Percentiles rank a stretch among this genome's conserved stretches.
Evolutionary conservation across 495 filamentous ascomycete genomes (phyloP).

Genomic region (Cercophora newfieldiana): DNA sequence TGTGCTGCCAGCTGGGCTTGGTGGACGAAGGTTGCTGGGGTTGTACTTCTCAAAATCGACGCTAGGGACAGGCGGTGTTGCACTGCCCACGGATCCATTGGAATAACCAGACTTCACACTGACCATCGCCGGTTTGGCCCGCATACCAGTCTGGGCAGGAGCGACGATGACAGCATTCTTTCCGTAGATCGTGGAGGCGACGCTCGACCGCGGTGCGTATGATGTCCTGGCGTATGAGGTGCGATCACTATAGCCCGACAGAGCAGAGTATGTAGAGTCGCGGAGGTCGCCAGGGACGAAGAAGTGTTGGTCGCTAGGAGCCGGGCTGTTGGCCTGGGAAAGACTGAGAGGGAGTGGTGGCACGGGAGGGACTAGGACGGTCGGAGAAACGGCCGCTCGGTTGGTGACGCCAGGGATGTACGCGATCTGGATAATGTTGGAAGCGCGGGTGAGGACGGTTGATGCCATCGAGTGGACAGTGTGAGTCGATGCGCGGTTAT

Average conservation of each 20-base stretch:
- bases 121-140: conserved; percentile 85
- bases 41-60: conserved; percentile 54
- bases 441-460: conserved; percentile 91
- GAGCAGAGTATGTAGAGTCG: conserved; percentile 75
- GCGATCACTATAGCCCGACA: conserved; percentile 64
- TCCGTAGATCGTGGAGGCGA: conserved; percentile 90
- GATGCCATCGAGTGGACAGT: conserved; percentile 91
- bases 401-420: conserved; percentile 98
- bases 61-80: conserved; percentile 55
- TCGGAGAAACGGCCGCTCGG: conserved; percentile 77
- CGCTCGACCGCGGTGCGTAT: conserved; percentile 70
- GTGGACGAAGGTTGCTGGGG: conserved; percentile 43
- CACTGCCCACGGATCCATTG: conserved; percentile 43
- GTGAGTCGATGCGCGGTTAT: conserved; percentile 75
- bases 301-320: conserved; percentile 76
- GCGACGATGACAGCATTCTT: conserved; percentile 76
- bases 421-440: conserved; percentile 98
- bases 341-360: conserved; percentile 81
- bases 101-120: conserved; percentile 71
- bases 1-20: conserved; percentile 44
- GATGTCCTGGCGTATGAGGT: conserved; percentile 66
- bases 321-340: conserved; percentile 56
- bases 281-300: conserved; percentile 92
- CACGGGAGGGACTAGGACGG: conserved; percentile 84
- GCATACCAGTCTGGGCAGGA: conserved; percentile 79